Conservation (phyloP, 768 basidiomycete species). For the Neoboletus brunneissimus region DNA sequence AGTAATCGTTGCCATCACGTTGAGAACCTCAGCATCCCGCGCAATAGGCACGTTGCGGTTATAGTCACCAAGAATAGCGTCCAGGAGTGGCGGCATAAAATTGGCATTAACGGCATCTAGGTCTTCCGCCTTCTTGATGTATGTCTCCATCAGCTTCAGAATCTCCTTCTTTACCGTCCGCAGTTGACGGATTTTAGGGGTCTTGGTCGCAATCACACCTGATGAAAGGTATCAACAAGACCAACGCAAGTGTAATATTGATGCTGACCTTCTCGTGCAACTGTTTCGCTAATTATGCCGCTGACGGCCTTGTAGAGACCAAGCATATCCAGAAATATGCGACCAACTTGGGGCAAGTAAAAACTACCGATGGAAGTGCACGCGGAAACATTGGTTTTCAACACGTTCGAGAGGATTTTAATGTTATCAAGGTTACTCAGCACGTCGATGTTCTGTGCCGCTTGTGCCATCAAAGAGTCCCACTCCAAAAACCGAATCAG, state of each 20-base stretch:
- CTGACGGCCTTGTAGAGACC: constrained; percentile 97
- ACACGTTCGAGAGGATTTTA: constrained; percentile 92
- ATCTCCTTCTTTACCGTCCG: constrained; percentile 99
- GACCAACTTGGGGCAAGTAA: constrained; percentile 94
- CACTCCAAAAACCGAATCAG: constrained; percentile 53
- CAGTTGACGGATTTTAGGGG: constrained; percentile 90
- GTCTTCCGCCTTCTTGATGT: constrained; percentile 96
- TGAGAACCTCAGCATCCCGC: constrained; percentile 94
- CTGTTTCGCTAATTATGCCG: constrained; percentile 91
- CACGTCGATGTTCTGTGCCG: constrained; percentile 88
- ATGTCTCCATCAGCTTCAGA: constrained; percentile 94
- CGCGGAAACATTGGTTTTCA: constrained; percentile 98
- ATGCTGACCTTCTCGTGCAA: constrained; percentile 73
- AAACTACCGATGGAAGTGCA: constrained; percentile 96
- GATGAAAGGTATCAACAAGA: constrained; percentile 9
- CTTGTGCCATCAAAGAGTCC: constrained; percentile 97
- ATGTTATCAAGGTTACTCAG: constrained; percentile 89
- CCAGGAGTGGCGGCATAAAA: constrained; percentile 92
- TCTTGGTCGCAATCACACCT: constrained; percentile 93
- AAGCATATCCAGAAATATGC: constrained; percentile 97
- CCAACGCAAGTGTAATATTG: not conserved
- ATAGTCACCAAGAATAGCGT: constrained; percentile 98
- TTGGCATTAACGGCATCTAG: constrained; percentile 87
- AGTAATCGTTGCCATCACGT: constrained; percentile 95
- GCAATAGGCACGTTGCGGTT: constrained; percentile 90